phyloP scores from a whole-genome alignment of 768 basidiomycete genomes.

The Hirschioporus abietinus region DNA sequence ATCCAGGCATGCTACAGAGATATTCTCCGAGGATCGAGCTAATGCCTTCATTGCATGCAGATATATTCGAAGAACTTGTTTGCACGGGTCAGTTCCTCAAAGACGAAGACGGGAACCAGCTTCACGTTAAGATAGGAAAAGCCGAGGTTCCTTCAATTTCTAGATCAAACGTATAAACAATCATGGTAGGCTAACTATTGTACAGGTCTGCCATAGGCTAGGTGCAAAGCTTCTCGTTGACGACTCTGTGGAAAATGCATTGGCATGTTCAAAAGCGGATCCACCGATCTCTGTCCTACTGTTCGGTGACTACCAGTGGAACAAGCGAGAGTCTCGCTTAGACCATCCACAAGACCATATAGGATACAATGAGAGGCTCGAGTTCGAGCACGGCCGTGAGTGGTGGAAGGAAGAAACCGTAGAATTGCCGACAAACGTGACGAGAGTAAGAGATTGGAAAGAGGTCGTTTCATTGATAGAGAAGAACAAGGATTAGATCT shows the following conservation, averaged over 20 bases:
- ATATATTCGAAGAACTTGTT: conserved; percentile 52
- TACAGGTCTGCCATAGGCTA: conserved; percentile 58
- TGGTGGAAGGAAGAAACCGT: conserved; percentile 49
- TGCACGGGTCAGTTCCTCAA: conserved; percentile 72
- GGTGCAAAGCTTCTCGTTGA: conserved; percentile 67
- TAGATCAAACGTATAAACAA: conserved; percentile 1
- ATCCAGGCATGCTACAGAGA: conserved; percentile 41
- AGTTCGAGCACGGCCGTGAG: conserved; percentile 40
- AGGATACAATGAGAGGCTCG: conserved; percentile 45
- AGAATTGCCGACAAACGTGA: conserved; percentile 43
- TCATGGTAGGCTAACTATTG: background rate
- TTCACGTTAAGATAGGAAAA: conserved; percentile 49
- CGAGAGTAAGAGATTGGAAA: conserved; percentile 59
- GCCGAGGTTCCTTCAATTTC: conserved; percentile 44
- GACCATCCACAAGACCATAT: conserved; percentile 45
- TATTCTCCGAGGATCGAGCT: background rate
- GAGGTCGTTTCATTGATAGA: conserved; percentile 49
- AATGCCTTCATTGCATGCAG: conserved; percentile 21
- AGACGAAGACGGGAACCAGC: conserved; percentile 37
- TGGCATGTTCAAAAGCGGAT: conserved; percentile 45
- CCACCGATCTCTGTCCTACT: conserved; percentile 58
- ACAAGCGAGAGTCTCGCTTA: conserved; percentile 46
- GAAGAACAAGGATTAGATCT: background rate
- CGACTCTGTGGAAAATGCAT: conserved; percentile 75
- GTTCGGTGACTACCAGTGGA: conserved; percentile 78